phyloP scores from a whole-genome alignment of 1,284 basidiomycete species.

The Naganishia sp. region DNA sequence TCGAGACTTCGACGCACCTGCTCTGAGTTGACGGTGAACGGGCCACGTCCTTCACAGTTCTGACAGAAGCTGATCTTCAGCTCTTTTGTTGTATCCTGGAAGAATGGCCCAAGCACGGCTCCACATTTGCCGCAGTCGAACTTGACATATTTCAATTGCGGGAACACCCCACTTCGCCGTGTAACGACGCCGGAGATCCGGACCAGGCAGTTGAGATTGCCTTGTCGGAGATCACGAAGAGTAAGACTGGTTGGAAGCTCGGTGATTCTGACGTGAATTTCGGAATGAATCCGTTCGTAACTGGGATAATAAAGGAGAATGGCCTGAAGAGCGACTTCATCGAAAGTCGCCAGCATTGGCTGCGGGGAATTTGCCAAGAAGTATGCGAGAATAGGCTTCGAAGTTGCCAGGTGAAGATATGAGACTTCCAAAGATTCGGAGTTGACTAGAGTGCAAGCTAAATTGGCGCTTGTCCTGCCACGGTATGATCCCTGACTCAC shows the following conservation, averaged over 20 bases:
- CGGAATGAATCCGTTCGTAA: constrained; percentile 95
- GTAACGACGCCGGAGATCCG: constrained; percentile 97
- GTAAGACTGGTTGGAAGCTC: constrained; percentile 88
- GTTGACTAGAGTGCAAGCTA: constrained; percentile 65
- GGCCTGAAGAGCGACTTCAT: constrained; percentile 89
- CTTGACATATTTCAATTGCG: constrained; percentile 98
- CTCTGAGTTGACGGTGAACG: constrained; percentile 95
- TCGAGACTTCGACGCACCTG: constrained; percentile 61
- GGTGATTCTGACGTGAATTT: constrained; percentile 95
- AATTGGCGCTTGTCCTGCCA: neutral
- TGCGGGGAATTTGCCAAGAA: constrained; percentile 94
- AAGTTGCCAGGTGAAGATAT: constrained; percentile 83
- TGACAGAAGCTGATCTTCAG: constrained; percentile 92
- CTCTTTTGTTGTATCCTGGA: constrained; percentile 93
- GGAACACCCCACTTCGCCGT: constrained; percentile 91
- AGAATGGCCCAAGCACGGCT: constrained; percentile 90
- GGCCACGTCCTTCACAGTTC: constrained; percentile 89
- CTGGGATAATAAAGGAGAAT: constrained; percentile 94
- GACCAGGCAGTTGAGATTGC: constrained; percentile 91
- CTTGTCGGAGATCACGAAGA: constrained; percentile 88
- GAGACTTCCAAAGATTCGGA: constrained; percentile 96
- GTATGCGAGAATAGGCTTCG: constrained; percentile 93
- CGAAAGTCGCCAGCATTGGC: constrained; percentile 91
- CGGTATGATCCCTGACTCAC: constrained; percentile 58
- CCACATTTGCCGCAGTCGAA: constrained; percentile 96